Conservation (phyloP, 768 basidiomycete species). For the Lactarius sanguifluus region DNA sequence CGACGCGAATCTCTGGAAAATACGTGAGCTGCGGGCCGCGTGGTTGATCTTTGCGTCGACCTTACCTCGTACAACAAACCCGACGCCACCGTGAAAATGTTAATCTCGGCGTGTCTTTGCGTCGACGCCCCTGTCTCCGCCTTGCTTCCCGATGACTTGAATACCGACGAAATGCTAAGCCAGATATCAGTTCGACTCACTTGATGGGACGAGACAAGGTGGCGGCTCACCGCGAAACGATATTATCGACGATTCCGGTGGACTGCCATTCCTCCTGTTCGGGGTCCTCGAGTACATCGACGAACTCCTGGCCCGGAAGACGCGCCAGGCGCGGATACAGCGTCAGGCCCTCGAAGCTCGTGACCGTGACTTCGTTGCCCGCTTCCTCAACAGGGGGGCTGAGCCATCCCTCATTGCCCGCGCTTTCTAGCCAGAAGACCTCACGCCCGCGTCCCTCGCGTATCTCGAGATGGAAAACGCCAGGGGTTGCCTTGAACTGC, state of each 20-base stretch:
- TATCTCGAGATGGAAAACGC: conserved; percentile 81
- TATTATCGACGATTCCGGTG: conserved; percentile 46
- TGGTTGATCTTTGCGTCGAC: background rate
- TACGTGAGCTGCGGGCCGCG: conserved; percentile 6
- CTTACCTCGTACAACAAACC: conserved; percentile 91
- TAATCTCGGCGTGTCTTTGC: conserved; percentile 80
- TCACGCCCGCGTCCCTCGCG: conserved; percentile 78
- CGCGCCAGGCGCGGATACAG: conserved; percentile 79
- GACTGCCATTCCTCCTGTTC: conserved; percentile 36
- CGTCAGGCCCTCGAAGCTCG: conserved; percentile 88
- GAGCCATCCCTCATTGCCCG: conserved; percentile 87
- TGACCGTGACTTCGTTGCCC: conserved; percentile 76
- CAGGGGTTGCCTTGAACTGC: conserved; percentile 93
- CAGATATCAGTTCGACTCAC: conserved; percentile 12
- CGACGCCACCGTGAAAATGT: conserved; percentile 98
- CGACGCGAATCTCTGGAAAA: conserved; percentile 81
- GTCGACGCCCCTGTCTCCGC: conserved; percentile 29
- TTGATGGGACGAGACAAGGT: background rate
- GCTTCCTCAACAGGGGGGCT: conserved; percentile 66
- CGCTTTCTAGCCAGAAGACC: conserved; percentile 80
- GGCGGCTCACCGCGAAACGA: conserved; percentile 51
- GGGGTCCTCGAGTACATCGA: conserved; percentile 68
- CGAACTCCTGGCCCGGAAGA: conserved; percentile 71
- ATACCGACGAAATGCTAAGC: conserved; percentile 34
- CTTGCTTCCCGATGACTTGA: conserved; percentile 22